Evolutionary conservation across 306 rosid genomes (phyloP).

Genomic region (Lathyrus oleraceus): DNA sequence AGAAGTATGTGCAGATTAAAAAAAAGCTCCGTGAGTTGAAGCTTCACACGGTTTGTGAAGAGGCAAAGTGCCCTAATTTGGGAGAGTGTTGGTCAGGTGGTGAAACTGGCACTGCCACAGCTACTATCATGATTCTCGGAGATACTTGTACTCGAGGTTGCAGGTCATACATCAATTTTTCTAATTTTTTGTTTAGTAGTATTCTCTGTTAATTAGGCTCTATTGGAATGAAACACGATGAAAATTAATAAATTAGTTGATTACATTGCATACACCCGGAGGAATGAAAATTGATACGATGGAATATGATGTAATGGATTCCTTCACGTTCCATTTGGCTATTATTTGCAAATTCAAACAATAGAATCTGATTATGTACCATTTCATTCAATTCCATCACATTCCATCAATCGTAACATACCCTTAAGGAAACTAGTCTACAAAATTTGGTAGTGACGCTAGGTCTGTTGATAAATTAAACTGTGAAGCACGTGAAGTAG

Average conservation of each 20-base stretch:
- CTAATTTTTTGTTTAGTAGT: background rate
- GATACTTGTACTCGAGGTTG: slow-evolving; percentile 99
- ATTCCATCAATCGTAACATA: too few species aligned
- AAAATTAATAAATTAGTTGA: too few species aligned
- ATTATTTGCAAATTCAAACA: too few species aligned
- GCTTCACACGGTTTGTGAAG: slow-evolving; percentile 97
- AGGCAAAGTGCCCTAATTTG: slow-evolving; percentile 88
- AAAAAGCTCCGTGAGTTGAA: slow-evolving; percentile 90
- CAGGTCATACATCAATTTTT: slow-evolving; percentile 54
- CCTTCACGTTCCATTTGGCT: too few species aligned
- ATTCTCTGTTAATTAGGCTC: background rate
- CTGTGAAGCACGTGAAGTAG: background rate
- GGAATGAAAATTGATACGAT: too few species aligned
- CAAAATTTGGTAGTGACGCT: background rate
- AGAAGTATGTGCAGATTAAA: slow-evolving; percentile 95
- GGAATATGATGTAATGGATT: too few species aligned
- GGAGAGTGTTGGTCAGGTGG: slow-evolving; percentile 99
- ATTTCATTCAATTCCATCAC: too few species aligned
- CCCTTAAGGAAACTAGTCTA: background rate
- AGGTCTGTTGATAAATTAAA: background rate
- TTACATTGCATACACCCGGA: too few species aligned
- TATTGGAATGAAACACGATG: too few species aligned
- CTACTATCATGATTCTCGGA: slow-evolving; percentile 96
- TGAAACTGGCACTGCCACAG: slow-evolving; percentile 97
- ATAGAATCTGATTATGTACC: too few species aligned